These are phyloP conservation scores for Scutellaria galericulata DNA, from an alignment of 257 asterid species.

Conservation along the genomic window DNA sequence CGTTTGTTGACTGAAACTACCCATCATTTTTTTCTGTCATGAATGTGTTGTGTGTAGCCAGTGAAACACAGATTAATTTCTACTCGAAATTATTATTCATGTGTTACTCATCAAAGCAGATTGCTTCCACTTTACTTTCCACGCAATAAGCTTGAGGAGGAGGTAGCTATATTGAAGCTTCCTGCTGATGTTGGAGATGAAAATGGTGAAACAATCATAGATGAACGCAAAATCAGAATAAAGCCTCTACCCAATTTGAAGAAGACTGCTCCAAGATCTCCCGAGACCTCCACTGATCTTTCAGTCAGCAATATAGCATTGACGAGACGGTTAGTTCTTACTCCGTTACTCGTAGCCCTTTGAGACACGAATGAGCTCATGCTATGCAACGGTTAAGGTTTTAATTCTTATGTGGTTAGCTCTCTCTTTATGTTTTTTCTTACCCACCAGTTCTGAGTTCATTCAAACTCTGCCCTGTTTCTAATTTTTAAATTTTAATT, in stretches of 20 bases:
- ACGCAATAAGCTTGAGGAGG: slow-evolving; percentile 87
- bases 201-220: slow-evolving; percentile 91
- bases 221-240: slow-evolving; percentile 95
- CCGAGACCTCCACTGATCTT: slow-evolving; percentile 56
- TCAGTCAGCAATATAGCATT: slow-evolving; percentile 65
- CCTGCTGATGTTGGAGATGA: slow-evolving; percentile 99
- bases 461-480: neutral
- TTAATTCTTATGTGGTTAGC: slow-evolving; percentile 1
- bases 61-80: neutral
- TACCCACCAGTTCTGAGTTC: slow-evolving; percentile 9
- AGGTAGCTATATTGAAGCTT: slow-evolving; percentile 74
- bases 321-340: slow-evolving; percentile 63
- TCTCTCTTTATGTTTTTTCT: neutral
- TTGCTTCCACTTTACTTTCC: slow-evolving; percentile 99
- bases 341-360: neutral
- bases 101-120: slow-evolving; percentile 45
- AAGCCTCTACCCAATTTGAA: slow-evolving; percentile 81
- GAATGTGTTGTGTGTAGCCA: slow-evolving; percentile 8
- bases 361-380: slow-evolving; percentile 13
- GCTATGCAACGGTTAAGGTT: slow-evolving; percentile 22
- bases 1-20: slow-evolving; percentile 45
- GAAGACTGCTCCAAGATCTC: slow-evolving; percentile 49
- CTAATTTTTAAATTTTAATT: neutral
- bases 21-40: slow-evolving; percentile 6
- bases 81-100: slow-evolving; percentile 21